Evolutionary conservation across 1,284 basidiomycete species (phyloP).

Genomic region (Uromyces viciae-fabae): DNA sequence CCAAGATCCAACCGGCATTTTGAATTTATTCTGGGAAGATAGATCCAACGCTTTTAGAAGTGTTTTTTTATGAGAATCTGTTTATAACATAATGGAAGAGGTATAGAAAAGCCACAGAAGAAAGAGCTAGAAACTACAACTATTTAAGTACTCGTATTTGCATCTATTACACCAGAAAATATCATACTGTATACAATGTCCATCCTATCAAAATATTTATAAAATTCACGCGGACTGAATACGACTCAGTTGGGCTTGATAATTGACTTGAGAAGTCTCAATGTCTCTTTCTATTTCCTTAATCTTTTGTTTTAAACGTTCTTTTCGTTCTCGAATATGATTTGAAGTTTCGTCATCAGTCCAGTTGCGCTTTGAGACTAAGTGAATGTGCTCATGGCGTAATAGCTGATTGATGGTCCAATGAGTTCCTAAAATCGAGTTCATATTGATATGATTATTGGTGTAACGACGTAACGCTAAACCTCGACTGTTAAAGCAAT

Average conservation of each 20-base stretch:
- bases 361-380: slow-evolving; percentile 2
- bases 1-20: too few relatives aligned
- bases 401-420: slow-evolving; percentile 40
- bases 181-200: too few relatives aligned
- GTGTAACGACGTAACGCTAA: slow-evolving; percentile 33
- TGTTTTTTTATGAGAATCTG: too few relatives aligned
- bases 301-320: slow-evolving; percentile 22
- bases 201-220: too few relatives aligned
- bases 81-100: too few relatives aligned
- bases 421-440: slow-evolving; percentile 33
- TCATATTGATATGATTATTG: slow-evolving; percentile 32
- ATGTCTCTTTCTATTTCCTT: slow-evolving; percentile 31
- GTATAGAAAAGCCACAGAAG: too few relatives aligned
- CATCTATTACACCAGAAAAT: too few relatives aligned
- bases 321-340: slow-evolving; percentile 13
- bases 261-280: not conserved
- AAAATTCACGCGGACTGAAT: slow-evolving; percentile 14
- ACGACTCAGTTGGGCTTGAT: slow-evolving; percentile 24
- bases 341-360: not conserved
- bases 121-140: too few relatives aligned
- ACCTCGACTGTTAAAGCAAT: slow-evolving; percentile 26
- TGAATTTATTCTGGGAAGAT: too few relatives aligned
- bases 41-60: too few relatives aligned
- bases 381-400: slow-evolving; percentile 18
- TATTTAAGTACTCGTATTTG: too few relatives aligned